Evolutionary conservation across 2,329 filamentous ascomycete genomes (phyloP), one percentile per base, ranked within the genome.

Genomic region (Zymoseptoria ardabiliae): DNA sequence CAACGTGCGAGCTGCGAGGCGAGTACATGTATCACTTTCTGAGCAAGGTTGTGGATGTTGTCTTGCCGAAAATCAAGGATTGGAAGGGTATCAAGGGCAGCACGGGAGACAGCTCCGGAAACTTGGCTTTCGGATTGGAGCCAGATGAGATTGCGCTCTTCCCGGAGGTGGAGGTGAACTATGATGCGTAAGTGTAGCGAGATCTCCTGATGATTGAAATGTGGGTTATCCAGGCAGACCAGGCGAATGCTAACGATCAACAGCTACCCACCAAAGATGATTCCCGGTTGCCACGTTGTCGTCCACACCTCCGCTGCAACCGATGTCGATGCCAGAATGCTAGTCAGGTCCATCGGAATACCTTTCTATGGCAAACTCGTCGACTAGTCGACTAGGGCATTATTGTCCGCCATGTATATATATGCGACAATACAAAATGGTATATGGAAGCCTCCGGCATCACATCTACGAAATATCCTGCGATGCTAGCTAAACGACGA

Each of bases 21-120:
- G 88, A 94, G 72, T 83, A 87, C 60, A 94, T 95, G 69, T 89
- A 90, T 63, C 88, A 97, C 73, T 97, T 99, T 74, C 72, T 99
- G 51, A 89, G 93, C 70, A 96, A 96, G 78, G 80, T 91, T 66
- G 81, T 97, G 58, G 91, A 96, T 72, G 80, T 97, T 8, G 92
- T 99, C 5, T 82, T 97, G 72, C 94, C 94, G 48, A 89, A 87
- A 71, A 95, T 99, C 76, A 99, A 97, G 81, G 94, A 99, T 68
- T 99, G 91, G 89, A 85, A 84, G 58, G 94, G 94, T 61, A 79
- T 89, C n/a, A 83, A 83, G 67, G 86, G 85, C 54, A 83, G 79
- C 50, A 90, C 90, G 48, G 94, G 94, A 70, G 94, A 99, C 74
- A 86, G 85, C 70, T 87, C 88, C 62, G 94, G 94, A 45, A 97